Percentiles rank a stretch among this genome's conserved stretches.
phyloP scores from a whole-genome alignment of 768 basidiomycete genomes.

The Psilocybe azurescens region DNA sequence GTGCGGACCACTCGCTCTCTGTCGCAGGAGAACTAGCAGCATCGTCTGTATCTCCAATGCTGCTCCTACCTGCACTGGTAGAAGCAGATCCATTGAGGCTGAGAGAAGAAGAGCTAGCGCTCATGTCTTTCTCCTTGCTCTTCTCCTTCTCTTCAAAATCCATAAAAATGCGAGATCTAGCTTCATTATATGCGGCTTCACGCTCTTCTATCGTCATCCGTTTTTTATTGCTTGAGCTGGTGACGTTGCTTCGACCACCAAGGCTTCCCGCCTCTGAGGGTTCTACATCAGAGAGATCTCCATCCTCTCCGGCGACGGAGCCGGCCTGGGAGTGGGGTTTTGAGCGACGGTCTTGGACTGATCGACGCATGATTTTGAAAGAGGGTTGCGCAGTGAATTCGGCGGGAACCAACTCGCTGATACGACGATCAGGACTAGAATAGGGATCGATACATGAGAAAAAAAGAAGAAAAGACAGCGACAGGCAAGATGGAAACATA shows the following conservation, averaged over 20 bases:
- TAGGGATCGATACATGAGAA: constrained; percentile 21
- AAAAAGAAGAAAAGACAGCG: constrained; percentile 14
- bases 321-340: constrained; percentile 73
- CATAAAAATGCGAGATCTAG: constrained; percentile 87
- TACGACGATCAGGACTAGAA: constrained; percentile 67
- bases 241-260: constrained; percentile 69
- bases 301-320: constrained; percentile 77
- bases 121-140: constrained; percentile 74
- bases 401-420: constrained; percentile 79
- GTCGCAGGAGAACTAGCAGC: constrained; percentile 73
- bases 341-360: constrained; percentile 54
- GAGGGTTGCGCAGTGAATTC: constrained; percentile 75
- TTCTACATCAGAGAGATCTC: constrained; percentile 77
- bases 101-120: constrained; percentile 76
- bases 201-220: constrained; percentile 84
- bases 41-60: constrained; percentile 70
- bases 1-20: constrained; percentile 80
- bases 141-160: constrained; percentile 78
- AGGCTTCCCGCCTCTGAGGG: constrained; percentile 83
- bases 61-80: constrained; percentile 56
- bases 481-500: constrained; percentile 43
- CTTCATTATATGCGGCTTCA: constrained; percentile 89
- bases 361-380: constrained; percentile 88
- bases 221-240: constrained; percentile 67
- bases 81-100: constrained; percentile 75